phyloP scores from a whole-genome alignment of 139 green algal genomes.

The Coelastrella sp. region DNA sequence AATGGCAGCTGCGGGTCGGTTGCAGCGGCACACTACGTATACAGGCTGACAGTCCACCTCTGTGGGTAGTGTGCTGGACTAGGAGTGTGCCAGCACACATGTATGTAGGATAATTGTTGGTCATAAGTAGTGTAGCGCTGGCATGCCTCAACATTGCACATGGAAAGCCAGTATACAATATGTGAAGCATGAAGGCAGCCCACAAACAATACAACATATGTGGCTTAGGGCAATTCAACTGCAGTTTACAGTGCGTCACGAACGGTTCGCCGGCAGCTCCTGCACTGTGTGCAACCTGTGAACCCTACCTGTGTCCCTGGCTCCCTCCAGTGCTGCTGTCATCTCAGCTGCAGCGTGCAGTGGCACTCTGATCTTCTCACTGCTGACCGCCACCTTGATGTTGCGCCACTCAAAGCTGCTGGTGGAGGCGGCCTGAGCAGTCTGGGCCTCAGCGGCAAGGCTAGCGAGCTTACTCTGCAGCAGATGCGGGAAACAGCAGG shows the following conservation, averaged over 20 bases:
- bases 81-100: neutral
- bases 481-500: neutral
- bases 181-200: no score
- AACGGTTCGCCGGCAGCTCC: neutral
- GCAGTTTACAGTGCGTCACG: no score
- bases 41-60: no score
- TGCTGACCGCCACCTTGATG: constrained; percentile 59
- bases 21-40: neutral
- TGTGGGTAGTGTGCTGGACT: no score
- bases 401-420: constrained; percentile 80
- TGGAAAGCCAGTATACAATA: no score
- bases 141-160: no score
- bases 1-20: neutral
- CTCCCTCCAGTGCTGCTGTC: constrained; percentile 46
- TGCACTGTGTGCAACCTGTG: neutral
- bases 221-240: no score
- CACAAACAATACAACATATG: no score
- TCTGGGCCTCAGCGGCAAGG: constrained; percentile 62
- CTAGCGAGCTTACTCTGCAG: constrained; percentile 62
- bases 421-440: constrained; percentile 58
- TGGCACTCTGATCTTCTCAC: constrained; percentile 67
- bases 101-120: neutral
- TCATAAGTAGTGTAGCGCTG: no score
- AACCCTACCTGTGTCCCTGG: constrained; percentile 49
- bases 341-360: constrained; percentile 67